phyloP scores from a whole-genome alignment of 345 rosid genomes.

The Draba incana region DNA sequence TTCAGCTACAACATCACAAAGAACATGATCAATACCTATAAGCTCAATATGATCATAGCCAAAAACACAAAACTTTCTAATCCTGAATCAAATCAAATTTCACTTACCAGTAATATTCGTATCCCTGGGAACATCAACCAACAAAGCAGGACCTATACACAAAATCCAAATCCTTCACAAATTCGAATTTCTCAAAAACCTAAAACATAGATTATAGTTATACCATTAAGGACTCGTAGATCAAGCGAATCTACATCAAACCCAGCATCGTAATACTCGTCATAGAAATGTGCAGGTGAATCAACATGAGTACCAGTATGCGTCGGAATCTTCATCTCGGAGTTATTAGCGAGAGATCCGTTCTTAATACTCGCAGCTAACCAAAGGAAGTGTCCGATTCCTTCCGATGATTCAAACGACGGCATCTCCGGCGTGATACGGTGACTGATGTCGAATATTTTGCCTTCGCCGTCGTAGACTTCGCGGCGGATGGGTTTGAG shows the following conservation, averaged over 20 bases:
- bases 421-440: slow-evolving; percentile 65
- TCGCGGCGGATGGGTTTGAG: slow-evolving; percentile 70
- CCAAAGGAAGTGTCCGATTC: slow-evolving; percentile 68
- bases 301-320: slow-evolving; percentile 96
- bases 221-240: slow-evolving; percentile 68
- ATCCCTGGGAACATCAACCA: slow-evolving; percentile 62
- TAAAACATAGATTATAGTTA: not conserved
- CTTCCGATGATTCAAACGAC: slow-evolving; percentile 48
- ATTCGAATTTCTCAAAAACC: not conserved
- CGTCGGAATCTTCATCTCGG: slow-evolving; percentile 72
- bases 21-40: not conserved
- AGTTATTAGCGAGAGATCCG: slow-evolving; percentile 73
- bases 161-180: not conserved
- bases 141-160: slow-evolving; percentile 56
- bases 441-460: slow-evolving; percentile 77
- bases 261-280: slow-evolving; percentile 78
- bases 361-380: slow-evolving; percentile 78
- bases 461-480: slow-evolving; percentile 69
- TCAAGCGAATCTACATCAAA: slow-evolving; percentile 91
- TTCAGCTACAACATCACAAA: slow-evolving; percentile 49
- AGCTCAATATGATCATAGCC: not conserved
- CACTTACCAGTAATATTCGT: slow-evolving; percentile 60
- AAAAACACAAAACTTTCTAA: not conserved
- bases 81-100: not conserved
- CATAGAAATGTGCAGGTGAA: slow-evolving; percentile 82